A percentile compares a stretch with the other conserved stretches of the same genome.
phyloP scores from a whole-genome alignment of 768 basidiomycete genomes.

The Pulveroboletus sp. region DNA sequence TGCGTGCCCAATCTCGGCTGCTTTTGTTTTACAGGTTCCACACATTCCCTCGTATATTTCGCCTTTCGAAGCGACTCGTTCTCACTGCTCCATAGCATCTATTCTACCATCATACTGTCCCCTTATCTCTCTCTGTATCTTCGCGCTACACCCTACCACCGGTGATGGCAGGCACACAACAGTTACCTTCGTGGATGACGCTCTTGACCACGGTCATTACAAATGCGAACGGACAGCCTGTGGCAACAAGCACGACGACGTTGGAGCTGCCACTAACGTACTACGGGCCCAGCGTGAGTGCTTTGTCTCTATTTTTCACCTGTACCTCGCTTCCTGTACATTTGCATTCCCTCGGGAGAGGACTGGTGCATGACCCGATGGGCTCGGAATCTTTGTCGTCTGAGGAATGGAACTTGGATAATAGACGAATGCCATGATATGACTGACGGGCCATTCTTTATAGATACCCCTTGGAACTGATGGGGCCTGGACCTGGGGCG shows the following conservation, averaged over 20 bases:
- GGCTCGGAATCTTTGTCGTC: neutral
- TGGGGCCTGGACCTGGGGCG: conserved; percentile 68
- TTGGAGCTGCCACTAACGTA: conserved; percentile 73
- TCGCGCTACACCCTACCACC: conserved; percentile 7
- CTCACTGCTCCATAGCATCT: too few relatives aligned
- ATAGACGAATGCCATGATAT: conserved; percentile 8
- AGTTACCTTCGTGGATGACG: conserved; percentile 71
- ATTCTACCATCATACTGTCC: conserved; percentile 8
- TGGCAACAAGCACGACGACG: conserved; percentile 56
- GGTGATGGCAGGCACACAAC: conserved; percentile 48
- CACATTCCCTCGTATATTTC: conserved; percentile 24
- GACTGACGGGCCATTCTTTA: conserved; percentile 10
- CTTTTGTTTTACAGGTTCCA: conserved; percentile 13
- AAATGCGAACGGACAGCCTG: conserved; percentile 46
- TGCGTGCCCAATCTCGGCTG: neutral
- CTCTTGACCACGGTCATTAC: conserved; percentile 49
- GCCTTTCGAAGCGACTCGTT: too few relatives aligned
- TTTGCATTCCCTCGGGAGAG: neutral
- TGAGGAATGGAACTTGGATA: neutral
- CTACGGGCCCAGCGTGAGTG: conserved; percentile 76
- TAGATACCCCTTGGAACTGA: conserved; percentile 71
- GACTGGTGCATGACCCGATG: too few relatives aligned
- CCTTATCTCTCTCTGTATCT: conserved; percentile 4
- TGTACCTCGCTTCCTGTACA: neutral
- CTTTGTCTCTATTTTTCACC: neutral